Conservation (phyloP, 2,329 filamentous ascomycete genomes). For the Cytospora leucostoma region DNA sequence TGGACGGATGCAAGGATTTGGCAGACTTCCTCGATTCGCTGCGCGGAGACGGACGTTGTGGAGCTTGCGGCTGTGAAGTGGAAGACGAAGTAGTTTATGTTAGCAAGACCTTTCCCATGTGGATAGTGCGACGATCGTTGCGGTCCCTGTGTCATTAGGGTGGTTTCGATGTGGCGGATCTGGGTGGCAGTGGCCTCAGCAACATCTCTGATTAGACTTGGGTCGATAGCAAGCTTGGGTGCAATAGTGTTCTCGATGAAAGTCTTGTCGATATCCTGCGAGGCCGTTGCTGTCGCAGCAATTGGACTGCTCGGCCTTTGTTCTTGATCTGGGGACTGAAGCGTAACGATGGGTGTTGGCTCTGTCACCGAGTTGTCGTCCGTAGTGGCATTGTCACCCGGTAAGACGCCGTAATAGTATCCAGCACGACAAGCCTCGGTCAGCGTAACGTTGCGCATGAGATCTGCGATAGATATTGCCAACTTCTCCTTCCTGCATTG, state of each 20-base stretch:
- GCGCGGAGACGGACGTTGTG: constrained; percentile 24
- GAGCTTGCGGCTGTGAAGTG: constrained; percentile 43
- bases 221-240: constrained; percentile 45
- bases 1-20: constrained; percentile 47
- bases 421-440: constrained; percentile 46
- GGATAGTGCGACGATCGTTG: constrained; percentile 10
- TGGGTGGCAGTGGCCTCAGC: constrained; percentile 52
- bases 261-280: constrained; percentile 35
- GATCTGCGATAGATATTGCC: constrained; percentile 43
- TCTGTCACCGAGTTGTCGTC: constrained; percentile 13
- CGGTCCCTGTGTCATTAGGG: constrained; percentile 37
- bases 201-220: constrained; percentile 48
- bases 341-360: constrained; percentile 3
- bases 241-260: constrained; percentile 46
- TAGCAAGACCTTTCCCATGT: constrained; percentile 41
- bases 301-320: constrained; percentile 6
- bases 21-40: constrained; percentile 47
- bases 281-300: constrained; percentile 22
- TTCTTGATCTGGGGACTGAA: neutral
- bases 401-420: neutral
- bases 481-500: constrained; percentile 47
- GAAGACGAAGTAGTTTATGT: constrained; percentile 51
- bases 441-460: constrained; percentile 45
- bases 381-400: neutral
- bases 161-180: constrained; percentile 50